Evolutionary conservation across 2,329 filamentous ascomycete genomes (phyloP), one percentile per base, ranked within the genome.

Genomic region (Rutstroemia sp.): DNA sequence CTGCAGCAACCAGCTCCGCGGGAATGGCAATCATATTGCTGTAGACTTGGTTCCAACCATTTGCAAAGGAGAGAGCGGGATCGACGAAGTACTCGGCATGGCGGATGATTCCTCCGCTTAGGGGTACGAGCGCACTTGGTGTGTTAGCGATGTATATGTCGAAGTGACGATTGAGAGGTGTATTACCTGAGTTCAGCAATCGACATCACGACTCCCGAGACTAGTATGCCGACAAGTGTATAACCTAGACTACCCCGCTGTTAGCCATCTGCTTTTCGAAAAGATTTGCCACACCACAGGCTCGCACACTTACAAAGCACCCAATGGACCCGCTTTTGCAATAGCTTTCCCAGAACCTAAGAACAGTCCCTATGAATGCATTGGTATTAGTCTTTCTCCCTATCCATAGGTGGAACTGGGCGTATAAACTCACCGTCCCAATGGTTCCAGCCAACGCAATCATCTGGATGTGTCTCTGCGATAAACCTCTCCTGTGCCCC

Each of bases 1-100:
- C 78, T 14, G 82, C 80, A 9, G 83, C 84, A 0, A 80, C 79
- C 58, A 86, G 83, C 67, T 87, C 83, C 54, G 80, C 47, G 5
- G 68, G 67, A 4, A 69, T 64, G 27, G 62, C 62, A 17, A 67
- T 57, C 17, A 63, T 66, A n/a, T 63, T 65, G 21, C 62, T 63
- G 48, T 70, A 70, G 7, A 67, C 65, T n/a, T 69, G 67, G 5
- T 68, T 67, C 59, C 68, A 69, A 17, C 67, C 68, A 4, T 68
- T 54, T 6, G 67, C 63, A 36, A 70, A 70, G 12, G 65, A 65
- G 12, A 69, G 61, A 36, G 67, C 65, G 2, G 70, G 70, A 52
- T 72, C 71, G 54, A 73, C 62, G 48, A 73, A 67, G 21, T 67
- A 63, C 52, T 61, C 63, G 6, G 67, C 67, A 58, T 69, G 70